Evolutionary conservation across 768 basidiomycete species (phyloP), one percentile per base, ranked within the genome.

Genomic region (Leucocoprinus birnbaumii): DNA sequence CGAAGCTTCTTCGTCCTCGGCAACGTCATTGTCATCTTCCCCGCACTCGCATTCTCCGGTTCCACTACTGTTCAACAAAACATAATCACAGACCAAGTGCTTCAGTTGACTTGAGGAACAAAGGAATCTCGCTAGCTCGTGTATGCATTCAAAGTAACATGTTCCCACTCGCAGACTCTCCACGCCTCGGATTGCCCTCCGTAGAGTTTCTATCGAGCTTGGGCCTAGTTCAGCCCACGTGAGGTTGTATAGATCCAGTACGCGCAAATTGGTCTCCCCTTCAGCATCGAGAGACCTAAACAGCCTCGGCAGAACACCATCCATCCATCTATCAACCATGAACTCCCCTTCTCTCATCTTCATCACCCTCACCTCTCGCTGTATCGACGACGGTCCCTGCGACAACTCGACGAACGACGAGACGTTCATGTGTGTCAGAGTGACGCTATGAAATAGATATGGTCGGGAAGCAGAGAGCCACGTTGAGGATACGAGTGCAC

Each of bases 281-380:
- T 11, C 41, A 31, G 31, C 11, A 5, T 31, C 6, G 31, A 31
- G 31, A 31, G 31, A 31, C 35, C 18, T 13, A 2, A 51, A 13
- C 37, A 55, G 21, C 10, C 11, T 31, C 24, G 24, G 25, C 3
- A 55, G 6, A 11, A 41, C 38, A 2, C 37, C 24, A 4, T 37
- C 45, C n/a, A 55, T 48, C 53, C 53, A 55, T 13, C 53, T 21
- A 34, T 55, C 53, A 21, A 48, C 45, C 18, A 16, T 21, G 19
- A 47, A 55, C 35, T 55, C 53, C 2, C 53, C 53, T 16, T 55
- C 53, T 14, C 53, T 47, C 46, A 55, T 40, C 45, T 31, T 37
- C 37, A 55, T 22, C 25, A 46, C 45, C 37, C 24, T 38, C 38
- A 55, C 53, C 0, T 8, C 11, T 2, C 18, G 5, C 3, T 3